phyloP scores from a whole-genome alignment of 1,284 basidiomycete species.

The Ceratobasidium theobromae region DNA sequence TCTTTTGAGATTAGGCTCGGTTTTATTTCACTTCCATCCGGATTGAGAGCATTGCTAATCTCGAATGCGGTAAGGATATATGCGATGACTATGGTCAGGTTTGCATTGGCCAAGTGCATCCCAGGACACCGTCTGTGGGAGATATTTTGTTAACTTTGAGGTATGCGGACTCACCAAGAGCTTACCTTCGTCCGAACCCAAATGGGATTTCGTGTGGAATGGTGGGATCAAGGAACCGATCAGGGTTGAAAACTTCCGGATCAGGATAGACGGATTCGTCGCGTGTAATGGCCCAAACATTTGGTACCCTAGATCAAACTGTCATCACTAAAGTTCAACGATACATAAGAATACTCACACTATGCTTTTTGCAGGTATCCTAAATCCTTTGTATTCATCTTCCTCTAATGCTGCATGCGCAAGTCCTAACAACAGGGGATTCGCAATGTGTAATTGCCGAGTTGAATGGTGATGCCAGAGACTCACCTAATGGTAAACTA shows the following conservation, averaged over 20 bases:
- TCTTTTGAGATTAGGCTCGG: background rate
- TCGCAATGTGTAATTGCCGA: too few species aligned
- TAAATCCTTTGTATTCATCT: slow-evolving; percentile 18
- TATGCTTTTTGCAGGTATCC: slow-evolving; percentile 13
- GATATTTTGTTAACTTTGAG: background rate
- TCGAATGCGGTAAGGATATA: slow-evolving; percentile 18
- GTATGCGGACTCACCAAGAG: background rate
- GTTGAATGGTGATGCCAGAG: too few species aligned
- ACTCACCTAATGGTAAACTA: slow-evolving; percentile 6
- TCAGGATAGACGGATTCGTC: slow-evolving; percentile 24
- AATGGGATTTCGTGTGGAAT: background rate
- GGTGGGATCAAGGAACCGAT: slow-evolving; percentile 16
- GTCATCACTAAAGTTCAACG: background rate
- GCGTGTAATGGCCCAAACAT: slow-evolving; percentile 15
- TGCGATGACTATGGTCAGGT: slow-evolving; percentile 19
- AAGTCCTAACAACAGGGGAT: too few species aligned
- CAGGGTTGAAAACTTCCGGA: slow-evolving; percentile 21
- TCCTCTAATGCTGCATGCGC: slow-evolving; percentile 9
- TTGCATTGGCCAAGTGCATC: slow-evolving; percentile 17
- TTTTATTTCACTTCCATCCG: slow-evolving; percentile 12
- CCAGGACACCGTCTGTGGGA: slow-evolving; percentile 19
- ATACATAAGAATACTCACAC: slow-evolving; percentile 11
- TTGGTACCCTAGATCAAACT: background rate
- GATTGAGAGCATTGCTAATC: background rate
- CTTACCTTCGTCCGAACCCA: slow-evolving; percentile 20